A percentile compares a stretch with the other conserved stretches of the same genome.
phyloP scores from a whole-genome alignment of 139 green algal genomes.

The Pleodorina starrii region DNA sequence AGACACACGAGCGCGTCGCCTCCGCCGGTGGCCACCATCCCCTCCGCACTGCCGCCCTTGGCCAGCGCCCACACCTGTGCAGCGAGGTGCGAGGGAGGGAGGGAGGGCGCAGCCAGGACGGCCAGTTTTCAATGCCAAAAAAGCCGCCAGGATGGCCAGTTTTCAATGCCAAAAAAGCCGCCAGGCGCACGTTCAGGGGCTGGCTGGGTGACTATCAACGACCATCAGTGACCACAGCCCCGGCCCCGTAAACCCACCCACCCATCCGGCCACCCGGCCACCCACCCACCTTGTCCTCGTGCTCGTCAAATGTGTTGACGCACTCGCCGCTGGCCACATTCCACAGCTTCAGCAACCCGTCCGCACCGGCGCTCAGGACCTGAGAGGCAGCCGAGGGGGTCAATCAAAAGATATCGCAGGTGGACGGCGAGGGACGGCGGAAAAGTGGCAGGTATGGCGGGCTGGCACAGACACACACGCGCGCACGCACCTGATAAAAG shows the following conservation, averaged over 20 bases:
- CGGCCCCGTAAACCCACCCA: background rate
- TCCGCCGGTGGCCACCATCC: conserved; percentile 70
- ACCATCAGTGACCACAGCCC: background rate
- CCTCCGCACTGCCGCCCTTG: conserved; percentile 22
- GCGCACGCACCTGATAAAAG: too few species aligned
- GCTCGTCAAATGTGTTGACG: conserved; percentile 92
- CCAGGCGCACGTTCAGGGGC: too few species aligned
- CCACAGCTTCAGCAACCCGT: conserved; percentile 98
- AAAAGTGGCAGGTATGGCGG: background rate
- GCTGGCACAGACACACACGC: background rate
- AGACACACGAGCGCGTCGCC: conserved; percentile 85
- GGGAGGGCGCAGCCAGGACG: too few species aligned
- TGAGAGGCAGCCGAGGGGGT: conserved; percentile 62
- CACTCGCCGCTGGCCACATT: conserved; percentile 81
- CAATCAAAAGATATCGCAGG: too few species aligned
- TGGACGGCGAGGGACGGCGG: too few species aligned
- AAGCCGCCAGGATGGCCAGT: too few species aligned
- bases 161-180: too few species aligned
- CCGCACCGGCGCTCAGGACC: conserved; percentile 87
- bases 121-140: too few species aligned
- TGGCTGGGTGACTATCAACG: too few species aligned
- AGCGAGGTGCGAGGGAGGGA: background rate
- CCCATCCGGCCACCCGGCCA: background rate
- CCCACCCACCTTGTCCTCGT: conserved; percentile 87
- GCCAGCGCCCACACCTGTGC: conserved; percentile 76